A percentile compares a stretch with the other conserved stretches of the same genome.
These are phyloP conservation scores for Aureoboletus auriporus DNA, from an alignment of 768 basidiomycete species.

Conservation along the genomic window DNA sequence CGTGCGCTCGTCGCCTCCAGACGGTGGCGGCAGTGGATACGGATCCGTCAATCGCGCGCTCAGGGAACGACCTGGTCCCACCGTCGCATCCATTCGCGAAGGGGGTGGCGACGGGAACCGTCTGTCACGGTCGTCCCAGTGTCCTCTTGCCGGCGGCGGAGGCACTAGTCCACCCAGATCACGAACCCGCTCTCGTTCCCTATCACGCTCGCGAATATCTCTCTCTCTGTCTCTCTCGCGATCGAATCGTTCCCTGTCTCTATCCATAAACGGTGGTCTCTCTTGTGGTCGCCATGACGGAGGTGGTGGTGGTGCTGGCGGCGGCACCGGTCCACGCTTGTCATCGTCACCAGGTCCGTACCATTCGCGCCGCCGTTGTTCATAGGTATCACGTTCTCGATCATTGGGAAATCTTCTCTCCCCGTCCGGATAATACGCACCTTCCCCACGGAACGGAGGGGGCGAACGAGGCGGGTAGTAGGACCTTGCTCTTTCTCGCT, in stretches of 20 bases:
- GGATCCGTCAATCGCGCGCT: slow-evolving; percentile 28
- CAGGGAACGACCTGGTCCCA: slow-evolving; percentile 19
- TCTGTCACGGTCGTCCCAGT: slow-evolving; percentile 42
- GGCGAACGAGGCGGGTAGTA: slow-evolving; percentile 33
- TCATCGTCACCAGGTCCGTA: slow-evolving; percentile 38
- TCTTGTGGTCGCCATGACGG: slow-evolving; percentile 34
- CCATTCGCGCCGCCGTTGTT: slow-evolving; percentile 27
- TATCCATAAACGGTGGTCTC: slow-evolving; percentile 21
- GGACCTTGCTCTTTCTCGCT: slow-evolving; percentile 23
- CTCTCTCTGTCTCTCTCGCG: slow-evolving; percentile 31
- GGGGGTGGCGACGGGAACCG: slow-evolving; percentile 26
- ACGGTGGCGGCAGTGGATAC: slow-evolving; percentile 8
- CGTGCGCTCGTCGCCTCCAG: slow-evolving; percentile 21
- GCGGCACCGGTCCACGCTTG: slow-evolving; percentile 25
- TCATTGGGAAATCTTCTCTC: slow-evolving; percentile 31
- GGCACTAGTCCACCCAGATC: slow-evolving; percentile 1
- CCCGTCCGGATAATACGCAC: slow-evolving; percentile 30
- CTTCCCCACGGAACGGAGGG: slow-evolving; percentile 21
- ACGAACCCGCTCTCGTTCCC: slow-evolving; percentile 33
- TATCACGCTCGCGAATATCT: slow-evolving; percentile 33
- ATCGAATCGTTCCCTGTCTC: slow-evolving; percentile 39
- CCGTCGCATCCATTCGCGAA: slow-evolving; percentile 14
- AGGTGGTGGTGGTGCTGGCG: not conserved
- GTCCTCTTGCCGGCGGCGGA: slow-evolving; percentile 19
- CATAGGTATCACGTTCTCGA: slow-evolving; percentile 31